Conservation (phyloP, 805 yeast genomes). For the Jamesozyma lodderae region DNA sequence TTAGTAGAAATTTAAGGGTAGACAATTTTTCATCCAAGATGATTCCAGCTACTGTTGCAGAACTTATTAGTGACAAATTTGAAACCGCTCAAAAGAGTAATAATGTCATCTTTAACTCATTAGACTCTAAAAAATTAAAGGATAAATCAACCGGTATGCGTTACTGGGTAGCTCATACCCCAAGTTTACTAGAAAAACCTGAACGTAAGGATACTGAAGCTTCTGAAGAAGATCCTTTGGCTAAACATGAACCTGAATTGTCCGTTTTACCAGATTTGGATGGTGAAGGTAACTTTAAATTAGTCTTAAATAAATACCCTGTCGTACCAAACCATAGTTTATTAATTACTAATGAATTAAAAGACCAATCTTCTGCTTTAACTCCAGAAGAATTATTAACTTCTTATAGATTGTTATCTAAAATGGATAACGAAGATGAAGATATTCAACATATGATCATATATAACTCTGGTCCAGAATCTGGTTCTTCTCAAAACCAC, state of each 20-base stretch:
- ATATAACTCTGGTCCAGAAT: slow-evolving; percentile 80
- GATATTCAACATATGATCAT: slow-evolving; percentile 60
- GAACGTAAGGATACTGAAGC: slow-evolving; percentile 30
- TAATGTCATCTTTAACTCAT: slow-evolving; percentile 45
- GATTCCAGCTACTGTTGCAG: slow-evolving; percentile 35
- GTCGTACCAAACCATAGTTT: slow-evolving; percentile 71
- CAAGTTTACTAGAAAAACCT: slow-evolving; percentile 32
- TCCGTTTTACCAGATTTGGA: slow-evolving; percentile 47
- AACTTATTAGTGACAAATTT: slow-evolving; percentile 32
- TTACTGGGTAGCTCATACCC: slow-evolving; percentile 28
- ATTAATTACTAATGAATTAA: slow-evolving; percentile 66
- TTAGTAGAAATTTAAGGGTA: too few relatives aligned
- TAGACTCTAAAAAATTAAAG: slow-evolving; percentile 28
- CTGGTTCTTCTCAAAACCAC: slow-evolving; percentile 92
- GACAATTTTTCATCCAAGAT: not conserved
- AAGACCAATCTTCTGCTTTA: slow-evolving; percentile 63
- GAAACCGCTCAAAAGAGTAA: not conserved
- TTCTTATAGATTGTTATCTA: slow-evolving; percentile 44
- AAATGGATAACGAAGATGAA: slow-evolving; percentile 31
- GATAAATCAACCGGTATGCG: slow-evolving; percentile 27
- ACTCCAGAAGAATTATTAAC: slow-evolving; percentile 58
- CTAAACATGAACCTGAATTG: slow-evolving; percentile 68
- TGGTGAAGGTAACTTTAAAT: slow-evolving; percentile 36
- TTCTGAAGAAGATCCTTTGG: slow-evolving; percentile 57
- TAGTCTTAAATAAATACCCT: slow-evolving; percentile 82